Evolutionary conservation across 495 filamentous ascomycete genomes (phyloP).

Genomic region (Penicillium samsonianum): DNA sequence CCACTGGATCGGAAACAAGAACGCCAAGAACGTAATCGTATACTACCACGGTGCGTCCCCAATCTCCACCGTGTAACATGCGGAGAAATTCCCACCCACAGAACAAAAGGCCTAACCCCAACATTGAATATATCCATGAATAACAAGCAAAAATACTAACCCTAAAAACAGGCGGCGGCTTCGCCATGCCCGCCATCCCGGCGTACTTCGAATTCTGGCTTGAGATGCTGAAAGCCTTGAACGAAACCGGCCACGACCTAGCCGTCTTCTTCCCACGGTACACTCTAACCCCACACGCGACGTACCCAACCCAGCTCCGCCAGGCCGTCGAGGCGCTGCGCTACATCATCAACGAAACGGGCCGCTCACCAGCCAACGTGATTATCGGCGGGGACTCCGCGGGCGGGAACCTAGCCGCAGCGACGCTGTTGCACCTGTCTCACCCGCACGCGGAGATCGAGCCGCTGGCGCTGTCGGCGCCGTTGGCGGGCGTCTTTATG

Average conservation of each 20-base stretch:
- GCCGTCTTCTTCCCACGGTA: slow-evolving; percentile 57
- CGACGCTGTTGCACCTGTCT: slow-evolving; percentile 57
- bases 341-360: slow-evolving; percentile 47
- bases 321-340: slow-evolving; percentile 56
- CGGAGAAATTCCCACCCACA: neutral
- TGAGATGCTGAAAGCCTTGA: slow-evolving; percentile 45
- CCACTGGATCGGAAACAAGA: slow-evolving; percentile 60
- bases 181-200: slow-evolving; percentile 43
- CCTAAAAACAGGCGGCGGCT: slow-evolving; percentile 56
- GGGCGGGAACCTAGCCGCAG: slow-evolving; percentile 59
- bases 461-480: slow-evolving; percentile 28
- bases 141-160: neutral
- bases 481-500: slow-evolving; percentile 51
- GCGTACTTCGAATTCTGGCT: slow-evolving; percentile 51
- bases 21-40: slow-evolving; percentile 57
- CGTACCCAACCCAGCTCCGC: slow-evolving; percentile 60
- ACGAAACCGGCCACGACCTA: slow-evolving; percentile 45
- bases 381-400: slow-evolving; percentile 64
- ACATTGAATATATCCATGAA: neutral
- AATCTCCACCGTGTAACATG: neutral
- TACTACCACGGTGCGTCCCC: slow-evolving; percentile 57
- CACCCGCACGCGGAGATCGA: slow-evolving; percentile 59
- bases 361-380: slow-evolving; percentile 46
- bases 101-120: neutral
- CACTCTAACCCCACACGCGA: slow-evolving; percentile 52